These are phyloP conservation scores for Diplosphaera chodatii DNA, from an alignment of 139 green algal species.

Conservation along the genomic window DNA sequence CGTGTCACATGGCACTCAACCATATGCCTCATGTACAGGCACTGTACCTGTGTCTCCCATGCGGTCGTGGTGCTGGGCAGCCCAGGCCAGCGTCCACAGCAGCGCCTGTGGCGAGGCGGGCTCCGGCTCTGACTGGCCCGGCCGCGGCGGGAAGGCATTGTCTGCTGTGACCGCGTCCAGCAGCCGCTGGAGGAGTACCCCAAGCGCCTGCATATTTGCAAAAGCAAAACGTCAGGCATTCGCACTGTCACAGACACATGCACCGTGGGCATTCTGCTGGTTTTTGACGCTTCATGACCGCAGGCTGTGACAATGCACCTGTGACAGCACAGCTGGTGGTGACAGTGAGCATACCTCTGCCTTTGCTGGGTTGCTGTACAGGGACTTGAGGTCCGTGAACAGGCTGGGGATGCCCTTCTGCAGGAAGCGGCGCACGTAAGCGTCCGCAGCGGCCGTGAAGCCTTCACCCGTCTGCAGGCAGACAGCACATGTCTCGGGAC, in stretches of 20 bases:
- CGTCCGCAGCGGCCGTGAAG: slow-evolving; percentile 61
- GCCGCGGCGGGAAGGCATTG: slow-evolving; percentile 11
- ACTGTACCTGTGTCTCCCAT: slow-evolving; percentile 35
- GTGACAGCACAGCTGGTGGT: not conserved
- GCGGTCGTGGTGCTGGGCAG: slow-evolving; percentile 76
- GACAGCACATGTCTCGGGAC: too few species aligned
- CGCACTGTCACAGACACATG: too few species aligned
- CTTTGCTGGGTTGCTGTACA: slow-evolving; percentile 57
- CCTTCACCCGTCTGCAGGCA: slow-evolving; percentile 44
- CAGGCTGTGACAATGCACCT: too few species aligned
- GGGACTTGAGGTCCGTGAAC: slow-evolving; percentile 81
- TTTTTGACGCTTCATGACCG: too few species aligned
- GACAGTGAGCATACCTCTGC: slow-evolving; percentile 2
- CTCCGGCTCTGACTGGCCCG: not conserved
- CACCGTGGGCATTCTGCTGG: too few species aligned
- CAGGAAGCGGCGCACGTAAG: slow-evolving; percentile 68
- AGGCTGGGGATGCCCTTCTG: slow-evolving; percentile 87
- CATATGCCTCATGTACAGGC: too few species aligned
- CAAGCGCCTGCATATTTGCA: slow-evolving; percentile 8
- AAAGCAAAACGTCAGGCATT: too few species aligned
- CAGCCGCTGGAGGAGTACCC: slow-evolving; percentile 26
- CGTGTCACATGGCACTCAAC: too few species aligned
- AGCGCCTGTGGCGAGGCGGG: slow-evolving; percentile 23
- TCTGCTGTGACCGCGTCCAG: slow-evolving; percentile 10
- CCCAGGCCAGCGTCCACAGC: slow-evolving; percentile 72